phyloP scores from a whole-genome alignment of 2,329 filamentous ascomycete species.

The Parastagonospora nodorum region DNA sequence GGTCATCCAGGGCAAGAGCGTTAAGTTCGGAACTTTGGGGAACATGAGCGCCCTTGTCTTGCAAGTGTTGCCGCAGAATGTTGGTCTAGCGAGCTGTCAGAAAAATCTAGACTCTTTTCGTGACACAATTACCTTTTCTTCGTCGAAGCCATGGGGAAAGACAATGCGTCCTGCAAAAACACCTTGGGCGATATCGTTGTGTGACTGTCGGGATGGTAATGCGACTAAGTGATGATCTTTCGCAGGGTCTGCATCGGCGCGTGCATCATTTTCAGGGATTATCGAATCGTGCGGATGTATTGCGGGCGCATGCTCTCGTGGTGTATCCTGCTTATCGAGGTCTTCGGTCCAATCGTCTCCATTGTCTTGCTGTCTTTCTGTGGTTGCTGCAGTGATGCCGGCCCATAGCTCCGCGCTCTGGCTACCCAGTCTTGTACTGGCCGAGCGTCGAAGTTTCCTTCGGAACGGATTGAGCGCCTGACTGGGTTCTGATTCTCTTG shows the following conservation, averaged over 20 bases:
- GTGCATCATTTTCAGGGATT: conserved; percentile 9
- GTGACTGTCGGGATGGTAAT: conserved; percentile 1
- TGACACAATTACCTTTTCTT: conserved; percentile 44
- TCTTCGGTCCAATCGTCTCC: conserved; percentile 44
- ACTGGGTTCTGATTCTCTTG: conserved; percentile 34
- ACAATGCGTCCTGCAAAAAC: conserved; percentile 52
- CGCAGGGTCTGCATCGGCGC: conserved; percentile 19
- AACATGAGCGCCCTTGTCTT: conserved; percentile 43
- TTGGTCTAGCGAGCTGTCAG: conserved; percentile 36
- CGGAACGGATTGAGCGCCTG: conserved; percentile 55
- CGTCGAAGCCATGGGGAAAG: conserved; percentile 50
- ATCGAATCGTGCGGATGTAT: conserved; percentile 5
- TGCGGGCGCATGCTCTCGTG: conserved; percentile 13
- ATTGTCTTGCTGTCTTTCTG: conserved; percentile 27
- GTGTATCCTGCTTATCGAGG: conserved; percentile 25
- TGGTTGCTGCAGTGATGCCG: conserved; percentile 69
- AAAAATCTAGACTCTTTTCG: conserved; percentile 5
- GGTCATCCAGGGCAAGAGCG: conserved; percentile 28
- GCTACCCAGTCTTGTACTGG: conserved; percentile 79
- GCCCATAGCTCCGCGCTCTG: conserved; percentile 89
- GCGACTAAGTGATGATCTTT: conserved; percentile 4
- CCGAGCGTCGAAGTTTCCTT: conserved; percentile 84
- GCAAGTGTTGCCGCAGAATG: conserved; percentile 40
- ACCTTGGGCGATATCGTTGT: conserved; percentile 29
- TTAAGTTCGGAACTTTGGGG: conserved; percentile 34